Evolutionary conservation across 106 monocot species (phyloP), one percentile per base, ranked within the genome.

Genomic region (Gastrodia elata): DNA sequence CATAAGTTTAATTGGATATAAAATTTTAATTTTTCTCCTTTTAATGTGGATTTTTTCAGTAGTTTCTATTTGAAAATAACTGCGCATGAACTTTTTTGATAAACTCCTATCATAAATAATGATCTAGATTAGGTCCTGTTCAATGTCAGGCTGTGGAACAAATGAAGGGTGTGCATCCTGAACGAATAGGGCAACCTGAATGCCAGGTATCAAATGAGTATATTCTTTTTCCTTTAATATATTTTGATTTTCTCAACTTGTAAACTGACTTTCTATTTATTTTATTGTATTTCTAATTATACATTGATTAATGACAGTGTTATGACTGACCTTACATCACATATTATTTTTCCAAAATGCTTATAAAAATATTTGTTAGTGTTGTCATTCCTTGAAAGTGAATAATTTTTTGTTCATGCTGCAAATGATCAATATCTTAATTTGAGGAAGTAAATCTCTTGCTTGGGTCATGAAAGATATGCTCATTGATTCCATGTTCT

Each of bases 141-240:
- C 39, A 73, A 76, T 88, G 32, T 28, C 73, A 90, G 90, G 90
- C 75, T 71, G 73, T 82, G 75, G 84, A 84, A 33, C 87, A 77
- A 68, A 83, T 87, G 16, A 84, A 80, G 72, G 85, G 83, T 38
- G 85, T 71, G 38, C 81, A 83, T 78, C 88, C 88, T 75, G 85
- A 88, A 82, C 82, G 88, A 76, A 25, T 74, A 71, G 88, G 88
- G 56, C 88, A 88, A 77, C 85, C 85, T 52, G 88, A 88, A 71
- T 88, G 88, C 65, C 88, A 88, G 82, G 88, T 88, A 81, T 67
- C 15, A 24, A 44, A 44, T 30, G 10, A 38, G 20, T 38, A 68
- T 22, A 44, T 64, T 33, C 65, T 33, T 39, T 42, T 68, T 39
- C 56, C 5, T 72, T 73, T 49, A 44, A 65, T 72, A 42, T 48